These are phyloP conservation scores for Hirsutella rhossiliensis DNA, from an alignment of 2,329 filamentous ascomycete genomes.

Conservation along the genomic window DNA sequence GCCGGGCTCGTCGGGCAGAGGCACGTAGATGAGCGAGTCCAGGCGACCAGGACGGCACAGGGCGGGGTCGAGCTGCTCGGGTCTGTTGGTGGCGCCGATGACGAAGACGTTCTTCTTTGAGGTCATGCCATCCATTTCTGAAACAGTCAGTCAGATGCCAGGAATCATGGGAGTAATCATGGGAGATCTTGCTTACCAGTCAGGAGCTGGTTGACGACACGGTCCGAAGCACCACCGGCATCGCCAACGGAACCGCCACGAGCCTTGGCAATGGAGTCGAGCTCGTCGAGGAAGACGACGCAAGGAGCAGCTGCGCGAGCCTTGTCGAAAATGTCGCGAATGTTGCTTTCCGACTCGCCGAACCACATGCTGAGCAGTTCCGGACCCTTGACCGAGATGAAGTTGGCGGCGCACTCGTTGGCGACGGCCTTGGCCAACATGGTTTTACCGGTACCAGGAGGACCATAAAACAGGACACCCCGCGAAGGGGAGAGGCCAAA, in stretches of 20 bases:
- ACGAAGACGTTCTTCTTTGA: slow-evolving; percentile 99
- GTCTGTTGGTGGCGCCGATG: slow-evolving; percentile 96
- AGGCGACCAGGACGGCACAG: slow-evolving; percentile 97
- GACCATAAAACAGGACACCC: slow-evolving; percentile 97
- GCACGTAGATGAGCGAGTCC: slow-evolving; percentile 96
- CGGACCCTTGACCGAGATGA: slow-evolving; percentile 98
- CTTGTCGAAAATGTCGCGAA: slow-evolving; percentile 99
- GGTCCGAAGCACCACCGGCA: slow-evolving; percentile 94
- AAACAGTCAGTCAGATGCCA: slow-evolving; percentile 24
- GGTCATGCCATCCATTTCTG: slow-evolving; percentile 99
- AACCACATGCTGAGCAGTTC: slow-evolving; percentile 99
- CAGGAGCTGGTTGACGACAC: slow-evolving; percentile 98
- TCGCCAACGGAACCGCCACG: slow-evolving; percentile 94
- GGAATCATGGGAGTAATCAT: background rate
- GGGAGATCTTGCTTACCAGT: slow-evolving; percentile 53
- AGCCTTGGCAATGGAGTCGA: slow-evolving; percentile 98
- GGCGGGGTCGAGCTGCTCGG: slow-evolving; percentile 95
- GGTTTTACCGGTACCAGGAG: slow-evolving; percentile 99
- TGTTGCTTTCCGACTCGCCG: slow-evolving; percentile 99
- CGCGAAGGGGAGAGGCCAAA: slow-evolving; percentile 96
- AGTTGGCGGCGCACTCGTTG: slow-evolving; percentile 98
- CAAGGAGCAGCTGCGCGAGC: slow-evolving; percentile 95
- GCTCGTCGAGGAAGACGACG: slow-evolving; percentile 95
- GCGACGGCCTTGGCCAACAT: slow-evolving; percentile 98
- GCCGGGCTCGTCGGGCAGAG: slow-evolving; percentile 82